Evolutionary conservation across 257 asterid species (phyloP).

Genomic region (Solanum chiquidenum): DNA sequence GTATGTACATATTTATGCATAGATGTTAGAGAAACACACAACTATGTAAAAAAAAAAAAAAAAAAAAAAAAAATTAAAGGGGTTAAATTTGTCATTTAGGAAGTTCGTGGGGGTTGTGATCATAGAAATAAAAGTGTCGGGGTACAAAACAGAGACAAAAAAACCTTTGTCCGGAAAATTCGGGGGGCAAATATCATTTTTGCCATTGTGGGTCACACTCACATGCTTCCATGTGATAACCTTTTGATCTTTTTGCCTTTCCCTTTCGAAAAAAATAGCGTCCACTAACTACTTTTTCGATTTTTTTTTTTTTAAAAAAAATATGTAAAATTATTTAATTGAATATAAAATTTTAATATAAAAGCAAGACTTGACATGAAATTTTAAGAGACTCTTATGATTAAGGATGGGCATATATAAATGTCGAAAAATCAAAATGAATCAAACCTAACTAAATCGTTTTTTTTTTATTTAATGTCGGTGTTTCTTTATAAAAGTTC

Average conservation of each 20-base stretch:
- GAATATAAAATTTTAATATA: background rate
- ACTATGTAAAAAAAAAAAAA: background rate
- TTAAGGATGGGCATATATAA: background rate
- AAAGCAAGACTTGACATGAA: background rate
- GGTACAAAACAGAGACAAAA: constrained; percentile 21
- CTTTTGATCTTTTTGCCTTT: background rate
- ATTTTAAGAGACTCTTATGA: background rate
- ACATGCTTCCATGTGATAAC: constrained; percentile 65
- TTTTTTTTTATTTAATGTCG: no score
- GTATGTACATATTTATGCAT: background rate
- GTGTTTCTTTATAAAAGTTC: no score
- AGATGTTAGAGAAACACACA: background rate
- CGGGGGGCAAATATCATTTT: constrained; percentile 48
- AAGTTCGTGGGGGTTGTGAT: background rate
- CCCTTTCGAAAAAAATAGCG: background rate
- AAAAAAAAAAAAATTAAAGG: background rate
- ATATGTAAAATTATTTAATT: background rate
- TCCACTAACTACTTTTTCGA: background rate
- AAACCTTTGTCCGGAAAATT: constrained; percentile 42
- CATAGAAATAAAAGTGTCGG: constrained; percentile 7
- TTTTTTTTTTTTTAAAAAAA: background rate
- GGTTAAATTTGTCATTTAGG: background rate
- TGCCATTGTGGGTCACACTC: constrained; percentile 45
- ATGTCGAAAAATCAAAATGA: background rate
- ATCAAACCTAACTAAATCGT: no score